These are phyloP conservation scores for Tetrahymena malaccensis DNA, from an alignment of 73 alveolate species.

Conservation along the genomic window DNA sequence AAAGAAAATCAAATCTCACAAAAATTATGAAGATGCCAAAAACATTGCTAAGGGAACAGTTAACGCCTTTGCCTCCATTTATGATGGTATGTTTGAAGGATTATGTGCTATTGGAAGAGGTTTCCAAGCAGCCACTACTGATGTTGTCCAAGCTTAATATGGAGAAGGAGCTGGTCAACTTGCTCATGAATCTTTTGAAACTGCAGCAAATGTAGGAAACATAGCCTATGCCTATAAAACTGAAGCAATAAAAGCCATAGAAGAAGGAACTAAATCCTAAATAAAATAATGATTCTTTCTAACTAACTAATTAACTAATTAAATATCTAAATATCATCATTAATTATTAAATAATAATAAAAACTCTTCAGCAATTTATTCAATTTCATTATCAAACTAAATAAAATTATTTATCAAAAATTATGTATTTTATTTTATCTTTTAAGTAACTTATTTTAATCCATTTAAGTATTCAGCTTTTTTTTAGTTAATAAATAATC, in stretches of 20 bases:
- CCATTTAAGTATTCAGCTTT: too few species aligned
- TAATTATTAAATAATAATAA: too few species aligned
- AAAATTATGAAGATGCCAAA: background rate
- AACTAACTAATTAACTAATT: background rate
- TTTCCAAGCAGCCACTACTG: background rate
- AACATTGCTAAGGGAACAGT: background rate
- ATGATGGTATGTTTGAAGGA: background rate
- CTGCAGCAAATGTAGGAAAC: background rate
- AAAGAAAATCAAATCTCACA: background rate
- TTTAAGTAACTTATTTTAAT: background rate
- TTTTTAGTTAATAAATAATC: too few species aligned
- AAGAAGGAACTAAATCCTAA: background rate
- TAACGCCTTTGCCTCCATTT: background rate
- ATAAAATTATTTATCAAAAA: background rate
- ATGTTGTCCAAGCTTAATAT: background rate
- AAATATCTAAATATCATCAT: background rate
- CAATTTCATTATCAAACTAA: background rate
- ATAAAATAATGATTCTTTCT: background rate
- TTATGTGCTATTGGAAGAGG: background rate
- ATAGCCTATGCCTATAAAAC: background rate
- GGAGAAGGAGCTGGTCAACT: background rate
- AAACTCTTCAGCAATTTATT: background rate
- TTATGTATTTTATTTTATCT: background rate
- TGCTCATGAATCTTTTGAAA: background rate
- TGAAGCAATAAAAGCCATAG: background rate